Base-by-base conservation (phyloP, 352 stramenopile genomes). In the Phytophthora pinifolia region DNA sequence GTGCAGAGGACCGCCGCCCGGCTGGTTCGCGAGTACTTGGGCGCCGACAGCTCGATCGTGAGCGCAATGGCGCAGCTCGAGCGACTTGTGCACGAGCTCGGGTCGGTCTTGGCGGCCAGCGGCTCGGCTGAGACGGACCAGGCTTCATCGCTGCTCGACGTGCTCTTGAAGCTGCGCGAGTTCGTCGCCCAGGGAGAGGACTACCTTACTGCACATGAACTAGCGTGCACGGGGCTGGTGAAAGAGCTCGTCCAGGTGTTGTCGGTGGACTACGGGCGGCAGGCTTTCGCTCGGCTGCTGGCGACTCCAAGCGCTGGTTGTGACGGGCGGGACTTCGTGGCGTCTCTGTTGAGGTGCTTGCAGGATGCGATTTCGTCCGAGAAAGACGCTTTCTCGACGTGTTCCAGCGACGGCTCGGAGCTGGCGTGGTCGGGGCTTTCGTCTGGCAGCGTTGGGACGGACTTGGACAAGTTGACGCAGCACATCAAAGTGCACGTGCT, bases 401-500 rank as follows among this genome's bases (percentile, higher is more conserved):
- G 76, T 43, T 33, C 20, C 0, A 37, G 29, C 31, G 46, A 37
- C 2, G 50, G 39, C 12, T 36, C 50, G 10, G 22, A 27, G 22
- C 48, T 52, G 3, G 29, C 56, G 25, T 49, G 54, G 10, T 54
- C 27, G 7, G 48, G 20, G 1, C 62, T 73, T 48, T 63, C 59
- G 18, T 66, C 67, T 41, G 64, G 55, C 41, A 77, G 61, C 41
- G 59, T 86, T 6, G 50, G 62, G 13, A 72, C 46, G 20, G 82
- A 88, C 34, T 62, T 92, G 46, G 77, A 89, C 13, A 72, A 83
- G 37, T 56, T 92, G 13, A 75, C 69, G 0, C 79, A 89, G 59
- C 82, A 92, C 32, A 76, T 92, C 41, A 92, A 92, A 51, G 70
- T 92, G 3, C 69, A 72, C 14, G 74, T 92, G 17, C 49, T 78